Percentiles rank a stretch among this genome's conserved stretches.
Evolutionary conservation across 2,329 filamentous ascomycete species (phyloP).

Genomic region (Epicoccum nigrum): DNA sequence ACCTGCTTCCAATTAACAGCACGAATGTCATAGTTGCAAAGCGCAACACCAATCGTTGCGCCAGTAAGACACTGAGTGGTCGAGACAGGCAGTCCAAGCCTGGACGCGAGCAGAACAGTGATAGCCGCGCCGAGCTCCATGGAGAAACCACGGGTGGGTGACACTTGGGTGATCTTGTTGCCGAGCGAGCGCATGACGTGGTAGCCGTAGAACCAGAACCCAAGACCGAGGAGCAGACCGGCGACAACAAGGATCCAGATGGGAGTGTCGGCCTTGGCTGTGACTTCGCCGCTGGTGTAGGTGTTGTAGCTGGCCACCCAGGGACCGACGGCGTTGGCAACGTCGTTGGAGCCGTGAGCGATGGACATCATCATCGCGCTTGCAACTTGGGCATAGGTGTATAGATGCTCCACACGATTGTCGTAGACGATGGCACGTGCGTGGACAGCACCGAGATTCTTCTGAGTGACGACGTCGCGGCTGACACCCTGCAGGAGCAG

Average conservation of each 20-base stretch:
- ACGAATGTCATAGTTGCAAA: constrained; percentile 39
- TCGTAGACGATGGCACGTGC: constrained; percentile 53
- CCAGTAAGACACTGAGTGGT: constrained; percentile 63
- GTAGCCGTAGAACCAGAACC: constrained; percentile 56
- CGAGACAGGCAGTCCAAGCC: constrained; percentile 66
- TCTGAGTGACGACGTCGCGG: constrained; percentile 50
- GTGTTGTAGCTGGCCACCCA: constrained; percentile 68
- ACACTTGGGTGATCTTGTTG: constrained; percentile 67
- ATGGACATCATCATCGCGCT: constrained; percentile 75
- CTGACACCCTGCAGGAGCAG: constrained; percentile 52
- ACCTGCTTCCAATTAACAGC: constrained; percentile 54
- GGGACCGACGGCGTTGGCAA: constrained; percentile 61
- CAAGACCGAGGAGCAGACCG: constrained; percentile 59
- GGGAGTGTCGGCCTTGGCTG: constrained; percentile 58
- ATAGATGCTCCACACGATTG: constrained; percentile 55
- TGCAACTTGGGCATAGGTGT: constrained; percentile 51
- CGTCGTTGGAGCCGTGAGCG: constrained; percentile 72
- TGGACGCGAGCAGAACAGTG: constrained; percentile 68
- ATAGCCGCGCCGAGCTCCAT: constrained; percentile 55
- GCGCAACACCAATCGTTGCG: constrained; percentile 30
- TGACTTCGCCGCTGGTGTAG: constrained; percentile 59
- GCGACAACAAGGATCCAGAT: constrained; percentile 65
- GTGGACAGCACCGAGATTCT: constrained; percentile 50
- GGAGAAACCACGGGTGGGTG: constrained; percentile 59
- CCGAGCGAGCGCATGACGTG: constrained; percentile 68